phyloP scores from a whole-genome alignment of 352 stramenopile genomes.

The Phytophthora pseudosyringae region DNA sequence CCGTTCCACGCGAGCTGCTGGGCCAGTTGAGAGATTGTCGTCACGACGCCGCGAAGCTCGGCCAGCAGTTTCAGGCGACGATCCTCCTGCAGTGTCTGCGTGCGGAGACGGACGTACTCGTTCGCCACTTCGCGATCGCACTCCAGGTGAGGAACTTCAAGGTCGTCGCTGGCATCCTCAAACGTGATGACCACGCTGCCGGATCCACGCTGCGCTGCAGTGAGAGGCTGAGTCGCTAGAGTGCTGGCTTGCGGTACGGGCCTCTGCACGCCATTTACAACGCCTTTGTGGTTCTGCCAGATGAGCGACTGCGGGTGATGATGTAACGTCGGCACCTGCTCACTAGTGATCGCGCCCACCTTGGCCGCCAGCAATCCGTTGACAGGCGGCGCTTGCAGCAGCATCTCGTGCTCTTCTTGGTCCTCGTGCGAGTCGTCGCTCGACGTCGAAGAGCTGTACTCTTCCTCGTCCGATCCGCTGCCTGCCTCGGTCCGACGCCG shows the following conservation, averaged over 20 bases:
- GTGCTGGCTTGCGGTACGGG: neutral
- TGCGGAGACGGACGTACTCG: constrained; percentile 34
- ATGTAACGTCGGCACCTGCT: constrained; percentile 2
- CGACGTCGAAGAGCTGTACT: constrained; percentile 29
- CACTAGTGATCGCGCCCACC: constrained; percentile 15
- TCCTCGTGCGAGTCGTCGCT: constrained; percentile 28
- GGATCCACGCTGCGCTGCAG: neutral
- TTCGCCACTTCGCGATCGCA: constrained; percentile 36
- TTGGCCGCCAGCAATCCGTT: constrained; percentile 11
- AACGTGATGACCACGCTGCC: constrained; percentile 26
- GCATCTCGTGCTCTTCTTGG: constrained; percentile 25
- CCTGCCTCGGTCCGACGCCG: constrained; percentile 14
- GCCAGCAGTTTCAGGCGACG: constrained; percentile 45
- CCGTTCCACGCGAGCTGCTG: constrained; percentile 48
- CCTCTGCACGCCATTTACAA: constrained; percentile 12
- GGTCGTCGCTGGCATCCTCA: constrained; percentile 20
- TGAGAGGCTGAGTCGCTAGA: neutral
- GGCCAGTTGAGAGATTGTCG: constrained; percentile 44
- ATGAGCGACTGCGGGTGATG: neutral
- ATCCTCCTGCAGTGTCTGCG: constrained; percentile 42
- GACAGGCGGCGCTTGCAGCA: neutral
- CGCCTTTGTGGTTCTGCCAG: constrained; percentile 6
- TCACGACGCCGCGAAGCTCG: constrained; percentile 45
- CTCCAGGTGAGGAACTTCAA: constrained; percentile 17
- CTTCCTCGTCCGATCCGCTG: constrained; percentile 12